A percentile compares a stretch with the other conserved stretches of the same genome.
These are phyloP conservation scores for Fistulifera solaris DNA, from an alignment of 108 stramenopile species.

Conservation along the genomic window DNA sequence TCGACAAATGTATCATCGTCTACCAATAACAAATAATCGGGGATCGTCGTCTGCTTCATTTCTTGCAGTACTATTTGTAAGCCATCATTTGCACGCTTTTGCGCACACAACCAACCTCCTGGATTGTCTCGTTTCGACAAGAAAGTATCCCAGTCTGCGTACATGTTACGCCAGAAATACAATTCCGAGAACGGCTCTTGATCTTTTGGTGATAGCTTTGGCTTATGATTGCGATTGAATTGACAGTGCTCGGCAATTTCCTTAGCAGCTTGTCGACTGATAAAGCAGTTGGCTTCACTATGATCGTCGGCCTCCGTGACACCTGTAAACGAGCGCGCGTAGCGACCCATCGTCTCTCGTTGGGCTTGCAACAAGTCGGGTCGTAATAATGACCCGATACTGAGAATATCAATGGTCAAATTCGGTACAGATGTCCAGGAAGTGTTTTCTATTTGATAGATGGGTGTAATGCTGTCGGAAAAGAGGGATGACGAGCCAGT, in stretches of 20 bases:
- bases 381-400: constrained; percentile 16
- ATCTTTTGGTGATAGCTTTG: neutral
- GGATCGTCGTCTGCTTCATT: neutral
- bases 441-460: too few species aligned
- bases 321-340: constrained; percentile 14
- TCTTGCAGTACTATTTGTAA: constrained; percentile 3
- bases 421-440: too few species aligned
- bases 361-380: constrained; percentile 19
- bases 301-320: constrained; percentile 17
- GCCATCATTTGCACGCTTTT: constrained; percentile 14
- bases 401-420: neutral
- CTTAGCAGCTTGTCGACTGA: neutral
- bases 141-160: neutral
- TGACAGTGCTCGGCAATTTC: neutral
- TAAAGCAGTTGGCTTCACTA: neutral
- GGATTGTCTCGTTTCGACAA: constrained; percentile 6
- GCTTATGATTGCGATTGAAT: too few species aligned
- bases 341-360: constrained; percentile 16
- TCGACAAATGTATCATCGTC: too few species aligned
- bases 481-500: too few species aligned
- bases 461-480: too few species aligned
- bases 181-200: neutral
- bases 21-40: too few species aligned
- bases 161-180: constrained; percentile 3
- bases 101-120: constrained; percentile 24